Conservation (phyloP, 768 basidiomycete genomes). For the Pleurotus salmoneostramineus region DNA sequence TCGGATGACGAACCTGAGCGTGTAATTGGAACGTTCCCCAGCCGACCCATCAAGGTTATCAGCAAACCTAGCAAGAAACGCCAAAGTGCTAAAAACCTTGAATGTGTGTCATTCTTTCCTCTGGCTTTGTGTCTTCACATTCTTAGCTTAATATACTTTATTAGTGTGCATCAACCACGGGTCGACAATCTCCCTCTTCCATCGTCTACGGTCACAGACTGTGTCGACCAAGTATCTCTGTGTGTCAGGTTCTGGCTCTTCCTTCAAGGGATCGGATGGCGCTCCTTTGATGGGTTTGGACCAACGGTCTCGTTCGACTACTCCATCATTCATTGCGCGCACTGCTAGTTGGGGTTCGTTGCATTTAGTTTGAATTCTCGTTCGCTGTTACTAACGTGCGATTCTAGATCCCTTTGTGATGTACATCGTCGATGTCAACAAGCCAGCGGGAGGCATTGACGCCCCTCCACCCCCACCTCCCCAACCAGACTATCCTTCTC, state of each 20-base stretch:
- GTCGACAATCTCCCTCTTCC: conserved; percentile 92
- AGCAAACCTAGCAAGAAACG: conserved; percentile 98
- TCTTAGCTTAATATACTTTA: conserved; percentile 5
- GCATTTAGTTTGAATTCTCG: conserved; percentile 7
- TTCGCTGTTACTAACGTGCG: conserved; percentile 8
- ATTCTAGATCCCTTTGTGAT: conserved; percentile 85
- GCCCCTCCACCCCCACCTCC: conserved; percentile 77
- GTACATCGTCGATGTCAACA: conserved; percentile 94
- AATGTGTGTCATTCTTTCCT: conserved; percentile 55
- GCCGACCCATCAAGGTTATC: conserved; percentile 96
- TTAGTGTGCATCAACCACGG: conserved; percentile 95
- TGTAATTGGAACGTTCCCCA: conserved; percentile 85
- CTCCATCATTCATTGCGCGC: conserved; percentile 84
- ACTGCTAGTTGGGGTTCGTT: conserved; percentile 85
- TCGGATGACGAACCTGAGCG: conserved; percentile 80
- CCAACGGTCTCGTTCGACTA: conserved; percentile 63
- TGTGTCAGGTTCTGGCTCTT: conserved; percentile 89
- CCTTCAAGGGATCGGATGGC: conserved; percentile 92
- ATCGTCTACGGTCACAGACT: conserved; percentile 92
- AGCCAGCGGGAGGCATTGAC: conserved; percentile 74
- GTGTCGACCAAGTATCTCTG: conserved; percentile 96
- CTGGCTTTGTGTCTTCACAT: conserved; percentile 8
- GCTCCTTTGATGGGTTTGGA: conserved; percentile 79
- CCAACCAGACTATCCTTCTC: conserved; percentile 86
- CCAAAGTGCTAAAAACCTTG: conserved; percentile 88